Percentiles rank a stretch among this genome's conserved stretches.
phyloP scores from a whole-genome alignment of 192 early-diverging fungal species.

The Fimicolochytrium jonesii region DNA sequence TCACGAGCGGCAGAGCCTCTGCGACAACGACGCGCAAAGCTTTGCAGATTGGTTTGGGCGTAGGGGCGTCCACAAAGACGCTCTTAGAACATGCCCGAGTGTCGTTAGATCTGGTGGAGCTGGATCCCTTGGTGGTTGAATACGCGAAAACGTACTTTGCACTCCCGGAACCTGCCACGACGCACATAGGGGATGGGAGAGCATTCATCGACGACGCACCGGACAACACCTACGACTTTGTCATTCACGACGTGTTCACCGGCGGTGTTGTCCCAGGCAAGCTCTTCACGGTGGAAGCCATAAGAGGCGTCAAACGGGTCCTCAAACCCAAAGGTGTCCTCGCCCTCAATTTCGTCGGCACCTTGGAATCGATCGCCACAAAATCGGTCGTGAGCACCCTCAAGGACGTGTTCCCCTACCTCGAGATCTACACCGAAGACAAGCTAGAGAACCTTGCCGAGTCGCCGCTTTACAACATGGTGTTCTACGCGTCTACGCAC shows the following conservation, averaged over 20 bases:
- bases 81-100: slow-evolving; percentile 52
- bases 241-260: slow-evolving; percentile 93
- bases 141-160: slow-evolving; percentile 68
- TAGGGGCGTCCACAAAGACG: slow-evolving; percentile 69
- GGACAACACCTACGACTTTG: slow-evolving; percentile 65
- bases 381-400: slow-evolving; percentile 62
- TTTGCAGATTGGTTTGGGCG: slow-evolving; percentile 62
- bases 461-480: slow-evolving; percentile 59
- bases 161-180: slow-evolving; percentile 45
- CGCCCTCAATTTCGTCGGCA: slow-evolving; percentile 82
- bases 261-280: slow-evolving; percentile 71
- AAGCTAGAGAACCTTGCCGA: slow-evolving; percentile 22
- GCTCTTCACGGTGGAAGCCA: slow-evolving; percentile 72
- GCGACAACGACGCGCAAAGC: slow-evolving; percentile 1
- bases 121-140: slow-evolving; percentile 71
- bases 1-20: slow-evolving; percentile 28
- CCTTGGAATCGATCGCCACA: slow-evolving; percentile 49
- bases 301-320: slow-evolving; percentile 59
- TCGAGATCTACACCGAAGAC: slow-evolving; percentile 64
- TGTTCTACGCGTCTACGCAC: slow-evolving; percentile 58
- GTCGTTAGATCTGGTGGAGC: slow-evolving; percentile 74
- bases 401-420: slow-evolving; percentile 58
- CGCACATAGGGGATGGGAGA: slow-evolving; percentile 73
- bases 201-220: slow-evolving; percentile 59
- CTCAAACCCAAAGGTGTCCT: slow-evolving; percentile 73